Evolutionary conservation across 441 rosid species (phyloP), one percentile per base, ranked within the genome.

Genomic region (Geranium incanum): DNA sequence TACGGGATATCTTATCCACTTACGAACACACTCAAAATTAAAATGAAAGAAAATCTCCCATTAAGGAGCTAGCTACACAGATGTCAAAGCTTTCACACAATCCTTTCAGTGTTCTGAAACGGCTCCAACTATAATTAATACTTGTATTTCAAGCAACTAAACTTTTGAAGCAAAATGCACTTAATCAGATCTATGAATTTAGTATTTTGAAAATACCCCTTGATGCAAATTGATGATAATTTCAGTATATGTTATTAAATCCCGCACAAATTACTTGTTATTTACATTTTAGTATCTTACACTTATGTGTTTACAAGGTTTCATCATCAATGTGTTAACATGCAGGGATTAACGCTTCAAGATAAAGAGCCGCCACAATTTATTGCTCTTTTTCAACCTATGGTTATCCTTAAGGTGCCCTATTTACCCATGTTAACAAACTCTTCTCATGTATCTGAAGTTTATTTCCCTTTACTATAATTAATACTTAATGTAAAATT

Each of bases 361-460:
- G 98, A 90, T 65, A 95, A 88, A 80, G 99, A 95, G 84, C 98
- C 98, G 59, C 94, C 97, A 19, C 99, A 95, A 55, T 91, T 95
- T 70, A 70, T 93, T 69, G 94, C 98, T 43, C 92, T 95, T 68
- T 93, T 93, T 76, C 98, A 93, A 73, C 97, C 99, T 68, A 87
- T 95, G 95, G 84, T 89, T 66, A 81, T 91, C 76, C 91, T 95
- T 70, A 93, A 93, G 98, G 99, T 95, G 85, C 43, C 72, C 55
- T 57, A 60, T 37, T 59, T 66, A 73, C 55, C 62, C 55, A 41
- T 67, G 37, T 57, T 15, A 13, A 50, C 67, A 21, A 67, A 23
- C 16, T 74, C 16, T 43, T 74, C 59, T 68, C 68, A 59, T 59
- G 7, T 18, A 18, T 45, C 64, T 59, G 43, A 59, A 36, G 33